These are phyloP conservation scores for Thelonectria rubi DNA, from an alignment of 2,329 filamentous ascomycete genomes.

Conservation along the genomic window DNA sequence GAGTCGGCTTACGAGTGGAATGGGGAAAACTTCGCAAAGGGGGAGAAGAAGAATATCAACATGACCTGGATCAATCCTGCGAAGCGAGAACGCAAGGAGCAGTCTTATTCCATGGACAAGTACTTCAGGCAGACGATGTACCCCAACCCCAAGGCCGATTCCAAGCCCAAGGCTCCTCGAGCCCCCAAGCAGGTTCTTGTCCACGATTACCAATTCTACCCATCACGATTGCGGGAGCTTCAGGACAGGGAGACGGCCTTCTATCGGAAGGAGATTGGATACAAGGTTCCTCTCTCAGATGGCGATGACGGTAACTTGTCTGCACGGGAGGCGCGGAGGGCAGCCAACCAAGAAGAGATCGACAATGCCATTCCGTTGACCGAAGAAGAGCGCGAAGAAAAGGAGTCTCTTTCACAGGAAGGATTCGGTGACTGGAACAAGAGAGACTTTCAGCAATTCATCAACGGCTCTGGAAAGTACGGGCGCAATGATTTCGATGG, in stretches of 20 bases:
- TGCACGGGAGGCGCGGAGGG: slow-evolving; percentile 86
- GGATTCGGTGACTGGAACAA: slow-evolving; percentile 97
- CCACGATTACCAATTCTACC: slow-evolving; percentile 98
- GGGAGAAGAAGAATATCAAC: slow-evolving; percentile 87
- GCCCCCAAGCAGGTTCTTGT: slow-evolving; percentile 91
- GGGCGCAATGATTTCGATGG: slow-evolving; percentile 85
- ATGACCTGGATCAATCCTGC: slow-evolving; percentile 98
- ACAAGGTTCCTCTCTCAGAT: slow-evolving; percentile 90
- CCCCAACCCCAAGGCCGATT: slow-evolving; percentile 80
- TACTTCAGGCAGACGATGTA: slow-evolving; percentile 94
- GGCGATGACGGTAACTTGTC: slow-evolving; percentile 87
- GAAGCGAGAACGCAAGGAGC: slow-evolving; percentile 97
- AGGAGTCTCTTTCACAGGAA: slow-evolving; percentile 80
- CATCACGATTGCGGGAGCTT: slow-evolving; percentile 80
- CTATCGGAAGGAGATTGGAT: slow-evolving; percentile 95
- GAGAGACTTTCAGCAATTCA: slow-evolving; percentile 96
- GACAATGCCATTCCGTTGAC: slow-evolving; percentile 89
- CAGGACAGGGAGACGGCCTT: slow-evolving; percentile 97
- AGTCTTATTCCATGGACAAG: slow-evolving; percentile 98
- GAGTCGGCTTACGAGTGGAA: slow-evolving; percentile 99
- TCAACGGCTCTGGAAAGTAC: slow-evolving; percentile 94
- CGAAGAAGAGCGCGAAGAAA: slow-evolving; percentile 88
- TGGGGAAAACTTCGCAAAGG: slow-evolving; percentile 89
- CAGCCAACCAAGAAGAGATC: slow-evolving; percentile 89
- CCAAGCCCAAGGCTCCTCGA: slow-evolving; percentile 94